A percentile compares a stretch with the other conserved stretches of the same genome.
Evolutionary conservation across 2,329 filamentous ascomycete genomes (phyloP).

Genomic region (Aspergillus spinulosporus): DNA sequence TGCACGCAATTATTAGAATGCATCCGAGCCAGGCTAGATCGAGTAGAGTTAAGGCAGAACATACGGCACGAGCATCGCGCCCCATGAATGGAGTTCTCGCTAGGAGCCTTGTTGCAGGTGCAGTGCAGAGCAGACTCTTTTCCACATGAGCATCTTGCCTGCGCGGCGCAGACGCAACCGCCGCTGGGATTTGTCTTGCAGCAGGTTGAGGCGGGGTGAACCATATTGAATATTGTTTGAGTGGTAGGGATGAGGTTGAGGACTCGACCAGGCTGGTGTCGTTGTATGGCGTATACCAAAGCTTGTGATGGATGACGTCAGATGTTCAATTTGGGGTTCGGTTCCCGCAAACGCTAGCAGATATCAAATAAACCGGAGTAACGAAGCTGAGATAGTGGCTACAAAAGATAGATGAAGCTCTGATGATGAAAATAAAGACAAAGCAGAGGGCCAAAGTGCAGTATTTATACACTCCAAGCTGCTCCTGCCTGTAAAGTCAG

Average conservation of each 20-base stretch:
- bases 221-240: conserved; percentile 39
- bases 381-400: neutral
- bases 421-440: neutral
- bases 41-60: conserved; percentile 27
- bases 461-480: conserved; percentile 9
- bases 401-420: neutral
- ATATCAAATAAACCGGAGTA: neutral
- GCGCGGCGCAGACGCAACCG: conserved; percentile 58
- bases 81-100: conserved; percentile 73
- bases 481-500: conserved; percentile 2
- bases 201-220: conserved; percentile 55
- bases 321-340: neutral
- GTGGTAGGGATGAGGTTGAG: neutral
- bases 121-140: conserved; percentile 84
- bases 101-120: conserved; percentile 72
- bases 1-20: conserved; percentile 29
- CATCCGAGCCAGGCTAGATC: neutral
- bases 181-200: conserved; percentile 57
- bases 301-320: conserved; percentile 13
- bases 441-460: neutral
- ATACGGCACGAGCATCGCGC: conserved; percentile 79
- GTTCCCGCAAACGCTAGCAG: neutral
- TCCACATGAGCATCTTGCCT: conserved; percentile 80
- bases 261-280: neutral
- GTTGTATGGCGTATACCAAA: neutral